phyloP scores from a whole-genome alignment of 2,329 filamentous ascomycete species.

The Botrytis pseudocinerea region DNA sequence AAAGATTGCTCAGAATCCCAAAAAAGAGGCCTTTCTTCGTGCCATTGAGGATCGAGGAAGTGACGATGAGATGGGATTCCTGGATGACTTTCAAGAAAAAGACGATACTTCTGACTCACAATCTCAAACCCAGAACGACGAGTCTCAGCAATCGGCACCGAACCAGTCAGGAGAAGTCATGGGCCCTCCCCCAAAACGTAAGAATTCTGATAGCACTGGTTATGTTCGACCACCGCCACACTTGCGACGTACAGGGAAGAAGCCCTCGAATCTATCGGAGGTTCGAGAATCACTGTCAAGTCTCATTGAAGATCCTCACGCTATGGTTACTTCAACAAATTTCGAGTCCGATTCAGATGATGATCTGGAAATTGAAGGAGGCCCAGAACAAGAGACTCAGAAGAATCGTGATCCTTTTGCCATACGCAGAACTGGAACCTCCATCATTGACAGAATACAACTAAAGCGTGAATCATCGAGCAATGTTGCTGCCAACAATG shows the following conservation, averaged over 20 bases:
- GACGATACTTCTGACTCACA: slow-evolving; percentile 44
- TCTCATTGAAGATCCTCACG: slow-evolving; percentile 71
- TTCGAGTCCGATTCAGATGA: slow-evolving; percentile 56
- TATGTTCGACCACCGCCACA: slow-evolving; percentile 58
- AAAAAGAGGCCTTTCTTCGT: slow-evolving; percentile 85
- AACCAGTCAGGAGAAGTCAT: slow-evolving; percentile 49
- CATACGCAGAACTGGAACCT: slow-evolving; percentile 44
- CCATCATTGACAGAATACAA: slow-evolving; percentile 72
- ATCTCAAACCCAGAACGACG: slow-evolving; percentile 43
- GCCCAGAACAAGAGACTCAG: slow-evolving; percentile 45
- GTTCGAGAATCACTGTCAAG: slow-evolving; percentile 82
- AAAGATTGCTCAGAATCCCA: slow-evolving; percentile 85
- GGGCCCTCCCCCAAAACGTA: slow-evolving; percentile 43
- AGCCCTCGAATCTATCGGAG: slow-evolving; percentile 74
- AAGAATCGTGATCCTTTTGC: slow-evolving; percentile 41
- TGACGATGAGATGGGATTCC: slow-evolving; percentile 76
- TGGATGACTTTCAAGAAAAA: slow-evolving; percentile 54
- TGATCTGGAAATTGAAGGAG: slow-evolving; percentile 53
- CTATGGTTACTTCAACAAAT: slow-evolving; percentile 47
- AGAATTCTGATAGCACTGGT: slow-evolving; percentile 44
- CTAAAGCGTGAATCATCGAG: slow-evolving; percentile 59
- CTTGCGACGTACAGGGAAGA: slow-evolving; percentile 63
- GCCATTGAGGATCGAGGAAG: slow-evolving; percentile 81
- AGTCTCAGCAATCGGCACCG: slow-evolving; percentile 47
- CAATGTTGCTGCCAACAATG: slow-evolving; percentile 38